Conservation (phyloP, 192 early-diverging fungal genomes). For the Chytriomyces confervae region DNA sequence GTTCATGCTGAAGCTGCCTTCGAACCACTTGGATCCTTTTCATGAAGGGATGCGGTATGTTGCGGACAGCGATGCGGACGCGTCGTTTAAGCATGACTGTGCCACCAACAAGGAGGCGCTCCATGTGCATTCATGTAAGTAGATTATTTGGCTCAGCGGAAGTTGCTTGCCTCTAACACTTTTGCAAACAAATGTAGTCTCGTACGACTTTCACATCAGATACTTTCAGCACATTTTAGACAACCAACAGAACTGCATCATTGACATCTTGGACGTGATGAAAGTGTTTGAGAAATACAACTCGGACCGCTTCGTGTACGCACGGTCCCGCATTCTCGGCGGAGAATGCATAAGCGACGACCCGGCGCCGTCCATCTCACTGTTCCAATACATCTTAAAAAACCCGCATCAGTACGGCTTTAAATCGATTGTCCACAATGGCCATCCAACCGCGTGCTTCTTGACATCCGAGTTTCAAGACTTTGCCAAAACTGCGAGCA, state of each 20-base stretch:
- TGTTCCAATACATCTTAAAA: conserved; percentile 61
- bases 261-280: conserved; percentile 51
- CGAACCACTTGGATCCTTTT: conserved; percentile 9
- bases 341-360: conserved; percentile 39
- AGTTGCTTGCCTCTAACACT: not conserved
- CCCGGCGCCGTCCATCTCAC: conserved; percentile 32
- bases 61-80: conserved; percentile 28
- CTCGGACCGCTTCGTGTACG: conserved; percentile 44
- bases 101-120: conserved; percentile 34
- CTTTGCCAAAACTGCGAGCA: conserved; percentile 31
- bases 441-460: conserved; percentile 47
- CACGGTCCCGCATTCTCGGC: conserved; percentile 48
- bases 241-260: conserved; percentile 9
- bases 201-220: conserved; percentile 61
- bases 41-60: conserved; percentile 25
- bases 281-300: conserved; percentile 51
- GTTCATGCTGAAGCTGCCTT: conserved; percentile 45
- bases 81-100: conserved; percentile 45
- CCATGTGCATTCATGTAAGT: conserved; percentile 60
- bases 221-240: conserved; percentile 51
- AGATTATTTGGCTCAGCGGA: not conserved
- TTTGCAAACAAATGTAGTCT: conserved; percentile 36
- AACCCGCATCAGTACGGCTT: conserved; percentile 59
- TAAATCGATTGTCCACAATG: conserved; percentile 39
- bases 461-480: conserved; percentile 44